phyloP scores from a whole-genome alignment of 768 basidiomycete species.

The Phallus indusiatus region DNA sequence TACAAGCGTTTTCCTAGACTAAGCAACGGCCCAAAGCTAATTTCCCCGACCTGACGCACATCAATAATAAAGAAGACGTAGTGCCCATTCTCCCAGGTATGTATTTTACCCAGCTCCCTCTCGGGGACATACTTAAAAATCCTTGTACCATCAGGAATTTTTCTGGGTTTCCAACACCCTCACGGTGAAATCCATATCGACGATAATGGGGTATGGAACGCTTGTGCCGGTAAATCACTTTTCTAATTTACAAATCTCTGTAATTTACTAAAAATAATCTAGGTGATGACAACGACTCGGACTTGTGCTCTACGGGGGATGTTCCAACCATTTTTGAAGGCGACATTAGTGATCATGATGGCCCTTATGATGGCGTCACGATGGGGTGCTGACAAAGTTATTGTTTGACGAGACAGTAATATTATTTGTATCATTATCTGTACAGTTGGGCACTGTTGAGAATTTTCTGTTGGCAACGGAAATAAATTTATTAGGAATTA shows the following conservation, averaged over 20 bases:
- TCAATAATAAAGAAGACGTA: slow-evolving; percentile 35
- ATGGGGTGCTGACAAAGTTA: slow-evolving; percentile 31
- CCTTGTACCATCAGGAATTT: not conserved
- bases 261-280: slow-evolving; percentile 8
- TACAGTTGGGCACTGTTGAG: too few species aligned
- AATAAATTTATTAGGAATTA: too few species aligned
- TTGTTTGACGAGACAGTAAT: not conserved
- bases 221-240: slow-evolving; percentile 37
- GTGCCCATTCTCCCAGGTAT: slow-evolving; percentile 18
- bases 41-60: slow-evolving; percentile 34
- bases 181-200: slow-evolving; percentile 24
- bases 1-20: not conserved
- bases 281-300: slow-evolving; percentile 54
- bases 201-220: slow-evolving; percentile 37
- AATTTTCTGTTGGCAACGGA: too few species aligned
- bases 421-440: not conserved
- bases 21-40: slow-evolving; percentile 22
- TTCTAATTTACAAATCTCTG: slow-evolving; percentile 12
- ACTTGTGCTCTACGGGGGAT: slow-evolving; percentile 42
- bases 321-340: slow-evolving; percentile 42
- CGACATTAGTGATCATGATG: slow-evolving; percentile 36
- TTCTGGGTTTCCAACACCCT: slow-evolving; percentile 24
- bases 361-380: slow-evolving; percentile 43
- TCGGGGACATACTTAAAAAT: too few species aligned
- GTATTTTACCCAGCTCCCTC: not conserved